Evolutionary conservation across 176 grass and related monocot genomes (phyloP), one percentile per base, ranked within the genome.

Genomic region (Leersia perrieri): DNA sequence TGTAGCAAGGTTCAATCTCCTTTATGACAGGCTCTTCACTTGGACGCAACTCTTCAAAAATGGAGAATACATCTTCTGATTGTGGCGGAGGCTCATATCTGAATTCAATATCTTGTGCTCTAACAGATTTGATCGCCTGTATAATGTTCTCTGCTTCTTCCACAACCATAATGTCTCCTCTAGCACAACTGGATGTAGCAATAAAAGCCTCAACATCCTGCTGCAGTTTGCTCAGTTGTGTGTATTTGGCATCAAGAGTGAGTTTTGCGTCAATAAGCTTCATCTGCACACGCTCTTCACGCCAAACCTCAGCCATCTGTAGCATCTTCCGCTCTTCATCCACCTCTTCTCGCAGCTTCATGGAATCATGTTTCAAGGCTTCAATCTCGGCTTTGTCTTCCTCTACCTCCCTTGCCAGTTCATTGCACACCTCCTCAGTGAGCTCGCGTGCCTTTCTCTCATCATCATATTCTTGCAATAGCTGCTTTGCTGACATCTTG

Each of bases 221-320:
- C 67, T 92, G 90, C 29, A 98, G 70, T 62, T 87, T 88, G 80
- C 78, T 82, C 73, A 98, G 11, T 26, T 98, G 80, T 36, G 89
- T 36, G 65, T 89, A 98, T 68, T 91, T 98, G 22, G 86, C 88
- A 61, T 98, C 90, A 41, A 98, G 90, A 49, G 90, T 92, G 60
- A 98, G 70, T 78, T 98, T 98, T 75, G 95, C 95, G 78, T 98
- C 95, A 18, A 98, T 72, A 60, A 98, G 88, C 90, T 98, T 98
- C 92, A 98, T 94, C 81, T 98, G 95, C 68, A 98, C 95, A 34
- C 95, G 85, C 69, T 98, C 95, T 74, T 98, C 95, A 36, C 95
- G 92, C 94, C 94, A 97, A 58, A 97, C 94, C 82, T 97, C 94
- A 60, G 92, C 92, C 94, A 97, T 97, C 83, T 97, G 94, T 67